Percentiles rank a stretch among this genome's conserved stretches.
Conservation (phyloP, 306 rosid genomes). For the Vigna nakashimae region DNA sequence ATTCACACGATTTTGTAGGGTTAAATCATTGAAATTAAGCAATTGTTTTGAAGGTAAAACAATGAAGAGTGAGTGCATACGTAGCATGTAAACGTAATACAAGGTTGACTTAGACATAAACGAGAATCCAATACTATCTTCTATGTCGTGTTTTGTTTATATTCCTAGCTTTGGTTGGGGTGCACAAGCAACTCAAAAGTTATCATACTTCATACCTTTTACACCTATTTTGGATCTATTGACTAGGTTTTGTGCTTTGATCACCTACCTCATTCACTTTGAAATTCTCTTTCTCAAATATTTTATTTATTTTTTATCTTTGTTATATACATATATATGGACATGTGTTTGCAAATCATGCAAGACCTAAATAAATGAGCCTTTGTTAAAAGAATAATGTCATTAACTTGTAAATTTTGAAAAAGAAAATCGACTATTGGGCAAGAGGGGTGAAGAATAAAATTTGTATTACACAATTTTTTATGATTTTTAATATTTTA, state of each 20-base stretch:
- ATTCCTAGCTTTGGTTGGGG: slow-evolving; percentile 11
- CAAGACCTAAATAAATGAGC: background rate
- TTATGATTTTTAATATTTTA: background rate
- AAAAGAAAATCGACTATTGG: too few relatives aligned
- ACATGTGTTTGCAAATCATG: background rate
- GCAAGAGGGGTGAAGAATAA: too few relatives aligned
- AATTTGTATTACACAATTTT: background rate
- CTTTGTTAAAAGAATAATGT: too few relatives aligned
- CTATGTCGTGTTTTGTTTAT: background rate
- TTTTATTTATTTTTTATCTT: background rate
- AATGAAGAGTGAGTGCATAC: background rate
- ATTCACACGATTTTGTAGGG: too few relatives aligned
- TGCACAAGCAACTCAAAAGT: slow-evolving; percentile 26
- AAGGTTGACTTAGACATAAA: background rate
- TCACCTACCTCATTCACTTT: slow-evolving; percentile 16
- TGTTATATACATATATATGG: too few relatives aligned
- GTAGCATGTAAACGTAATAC: background rate
- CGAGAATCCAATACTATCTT: slow-evolving; percentile 10
- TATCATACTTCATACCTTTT: background rate
- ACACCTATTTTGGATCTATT: slow-evolving; percentile 4
- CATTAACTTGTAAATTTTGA: too few relatives aligned
- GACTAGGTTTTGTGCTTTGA: slow-evolving; percentile 22
- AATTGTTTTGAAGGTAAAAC: background rate
- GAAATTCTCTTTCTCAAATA: background rate
- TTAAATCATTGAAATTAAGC: too few relatives aligned